Evolutionary conservation across 1,284 basidiomycete species (phyloP).

Genomic region (Sporisorium exsertum): DNA sequence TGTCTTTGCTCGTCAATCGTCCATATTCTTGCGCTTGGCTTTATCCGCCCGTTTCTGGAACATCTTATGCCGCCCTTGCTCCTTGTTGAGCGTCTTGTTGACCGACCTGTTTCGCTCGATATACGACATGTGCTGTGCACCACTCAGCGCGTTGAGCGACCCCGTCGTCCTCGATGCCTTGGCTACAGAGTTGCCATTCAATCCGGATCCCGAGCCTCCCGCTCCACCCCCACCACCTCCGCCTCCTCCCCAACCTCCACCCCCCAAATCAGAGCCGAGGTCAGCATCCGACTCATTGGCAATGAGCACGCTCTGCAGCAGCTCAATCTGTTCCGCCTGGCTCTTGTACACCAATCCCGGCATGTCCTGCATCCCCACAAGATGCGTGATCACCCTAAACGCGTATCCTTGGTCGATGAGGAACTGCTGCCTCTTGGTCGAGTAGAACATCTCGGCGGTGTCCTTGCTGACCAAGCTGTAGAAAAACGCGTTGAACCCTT

Average conservation of each 20-base stretch:
- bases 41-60: conserved; percentile 62
- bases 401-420: conserved; percentile 98
- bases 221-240: conserved; percentile 21
- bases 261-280: conserved; percentile 83
- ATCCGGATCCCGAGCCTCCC: conserved; percentile 3
- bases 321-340: conserved; percentile 91
- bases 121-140: conserved; percentile 70
- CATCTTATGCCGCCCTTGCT: conserved; percentile 58
- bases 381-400: conserved; percentile 98
- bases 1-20: conserved; percentile 12
- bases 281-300: conserved; percentile 92
- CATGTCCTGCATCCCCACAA: conserved; percentile 88
- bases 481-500: conserved; percentile 99
- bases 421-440: conserved; percentile 98
- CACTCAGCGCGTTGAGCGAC: conserved; percentile 67
- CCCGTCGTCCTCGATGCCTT: conserved; percentile 65
- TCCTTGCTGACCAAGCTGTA: conserved; percentile 99
- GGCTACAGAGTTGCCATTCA: conserved; percentile 19
- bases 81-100: conserved; percentile 66
- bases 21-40: conserved; percentile 45
- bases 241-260: conserved; percentile 35
- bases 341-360: conserved; percentile 92
- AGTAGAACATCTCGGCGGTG: conserved; percentile 99
- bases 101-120: conserved; percentile 68
- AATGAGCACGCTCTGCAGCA: conserved; percentile 87